phyloP scores from a whole-genome alignment of 2,329 filamentous ascomycete species.

The Zymoseptoria crescenta region DNA sequence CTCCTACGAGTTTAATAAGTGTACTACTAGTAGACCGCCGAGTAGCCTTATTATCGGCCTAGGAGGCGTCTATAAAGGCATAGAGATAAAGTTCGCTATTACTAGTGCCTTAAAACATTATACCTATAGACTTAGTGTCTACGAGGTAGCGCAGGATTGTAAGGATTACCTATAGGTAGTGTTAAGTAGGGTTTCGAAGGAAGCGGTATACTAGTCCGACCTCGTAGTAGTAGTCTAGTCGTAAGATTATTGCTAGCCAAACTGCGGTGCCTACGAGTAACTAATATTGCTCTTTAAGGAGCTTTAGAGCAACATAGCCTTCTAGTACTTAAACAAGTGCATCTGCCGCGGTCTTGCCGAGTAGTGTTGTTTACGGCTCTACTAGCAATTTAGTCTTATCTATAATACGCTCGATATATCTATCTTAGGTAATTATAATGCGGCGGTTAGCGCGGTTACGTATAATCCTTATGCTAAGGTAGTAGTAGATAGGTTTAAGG shows the following conservation, averaged over 20 bases:
- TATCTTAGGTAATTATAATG: background rate
- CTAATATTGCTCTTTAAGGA: background rate
- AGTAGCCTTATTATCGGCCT: too few species aligned
- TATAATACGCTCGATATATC: background rate
- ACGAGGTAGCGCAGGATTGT: background rate
- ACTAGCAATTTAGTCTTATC: background rate
- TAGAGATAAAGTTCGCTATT: too few species aligned
- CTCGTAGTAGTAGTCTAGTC: background rate
- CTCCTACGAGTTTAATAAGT: background rate
- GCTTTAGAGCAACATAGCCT: background rate
- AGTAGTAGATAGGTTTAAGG: background rate
- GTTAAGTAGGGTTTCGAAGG: background rate
- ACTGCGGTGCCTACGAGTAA: background rate
- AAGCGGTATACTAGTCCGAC: background rate
- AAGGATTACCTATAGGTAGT: too few species aligned
- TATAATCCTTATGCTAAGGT: background rate
- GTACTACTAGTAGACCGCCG: background rate
- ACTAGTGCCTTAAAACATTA: too few species aligned
- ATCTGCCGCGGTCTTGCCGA: background rate
- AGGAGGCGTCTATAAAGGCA: too few species aligned
- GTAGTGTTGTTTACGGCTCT: background rate
- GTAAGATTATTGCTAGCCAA: background rate
- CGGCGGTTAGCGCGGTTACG: background rate
- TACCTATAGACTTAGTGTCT: too few species aligned
- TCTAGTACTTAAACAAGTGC: background rate